Conservation (phyloP, 257 asterid species). For the Coffea canephora region DNA sequence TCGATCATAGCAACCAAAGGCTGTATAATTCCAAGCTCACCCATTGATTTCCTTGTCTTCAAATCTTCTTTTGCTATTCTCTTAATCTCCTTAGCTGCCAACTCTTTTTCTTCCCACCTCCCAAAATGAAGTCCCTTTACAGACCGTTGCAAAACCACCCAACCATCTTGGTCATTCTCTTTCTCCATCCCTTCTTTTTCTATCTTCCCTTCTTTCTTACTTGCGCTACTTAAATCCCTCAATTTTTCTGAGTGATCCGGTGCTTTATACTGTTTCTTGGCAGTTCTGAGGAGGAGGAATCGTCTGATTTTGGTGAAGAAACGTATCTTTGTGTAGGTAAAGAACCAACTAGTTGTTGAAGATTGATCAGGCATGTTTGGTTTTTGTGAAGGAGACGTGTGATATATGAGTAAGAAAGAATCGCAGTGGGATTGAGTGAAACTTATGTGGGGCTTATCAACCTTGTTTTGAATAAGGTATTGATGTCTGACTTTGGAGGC, state of each 20-base stretch:
- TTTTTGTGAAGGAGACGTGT: conserved; percentile 35
- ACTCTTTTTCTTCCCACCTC: conserved; percentile 67
- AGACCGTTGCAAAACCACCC: conserved; percentile 54
- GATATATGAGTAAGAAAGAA: conserved; percentile 17
- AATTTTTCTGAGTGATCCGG: conserved; percentile 18
- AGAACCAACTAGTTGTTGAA: conserved; percentile 32
- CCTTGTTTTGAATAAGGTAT: conserved; percentile 18
- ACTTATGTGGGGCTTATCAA: conserved; percentile 20
- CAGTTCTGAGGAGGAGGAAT: conserved; percentile 34
- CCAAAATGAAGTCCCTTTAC: conserved; percentile 92
- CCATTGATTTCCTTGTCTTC: conserved; percentile 65
- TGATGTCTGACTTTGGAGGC: conserved; percentile 40
- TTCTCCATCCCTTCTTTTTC: conserved; percentile 25
- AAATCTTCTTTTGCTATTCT: conserved; percentile 52
- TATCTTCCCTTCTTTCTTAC: conserved; percentile 3
- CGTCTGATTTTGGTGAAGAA: conserved; percentile 42
- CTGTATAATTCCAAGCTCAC: conserved; percentile 89
- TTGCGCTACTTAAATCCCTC: neutral
- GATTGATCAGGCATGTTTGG: conserved; percentile 32
- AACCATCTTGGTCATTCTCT: conserved; percentile 15
- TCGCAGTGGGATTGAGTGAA: conserved; percentile 13
- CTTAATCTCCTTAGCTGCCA: conserved; percentile 63
- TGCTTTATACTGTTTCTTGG: conserved; percentile 21
- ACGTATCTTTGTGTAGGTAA: conserved; percentile 29
- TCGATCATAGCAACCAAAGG: conserved; percentile 81